Evolutionary conservation across 2,329 filamentous ascomycete genomes (phyloP).

Genomic region (Botrytis tulipae): DNA sequence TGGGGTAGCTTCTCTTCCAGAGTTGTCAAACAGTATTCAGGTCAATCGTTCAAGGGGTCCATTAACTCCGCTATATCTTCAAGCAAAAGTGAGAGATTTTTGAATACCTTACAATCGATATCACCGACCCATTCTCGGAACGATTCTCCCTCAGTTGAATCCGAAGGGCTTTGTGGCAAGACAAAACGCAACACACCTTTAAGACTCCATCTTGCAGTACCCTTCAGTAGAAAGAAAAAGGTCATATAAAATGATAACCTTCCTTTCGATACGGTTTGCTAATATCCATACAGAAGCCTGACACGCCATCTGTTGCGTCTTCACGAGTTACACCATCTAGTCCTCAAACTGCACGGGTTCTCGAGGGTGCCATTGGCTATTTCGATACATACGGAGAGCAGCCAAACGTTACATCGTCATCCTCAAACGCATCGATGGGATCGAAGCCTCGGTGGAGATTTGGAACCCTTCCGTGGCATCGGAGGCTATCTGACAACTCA

Average conservation of each 20-base stretch:
- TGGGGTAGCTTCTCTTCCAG: constrained; percentile 14
- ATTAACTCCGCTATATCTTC: constrained; percentile 1
- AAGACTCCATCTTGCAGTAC: constrained; percentile 18
- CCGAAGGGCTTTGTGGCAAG: constrained; percentile 30
- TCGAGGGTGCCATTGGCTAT: constrained; percentile 31
- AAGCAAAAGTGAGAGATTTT: constrained; percentile 8
- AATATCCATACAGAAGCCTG: constrained; percentile 4
- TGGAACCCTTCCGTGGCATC: constrained; percentile 39
- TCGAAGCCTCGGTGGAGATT: constrained; percentile 27
- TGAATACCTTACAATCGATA: constrained; percentile 21
- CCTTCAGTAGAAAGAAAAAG: constrained; percentile 20
- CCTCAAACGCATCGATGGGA: constrained; percentile 11
- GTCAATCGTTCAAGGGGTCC: neutral
- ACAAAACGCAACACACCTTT: constrained; percentile 26
- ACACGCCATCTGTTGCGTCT: constrained; percentile 1
- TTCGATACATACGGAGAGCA: constrained; percentile 21
- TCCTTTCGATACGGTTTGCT: neutral
- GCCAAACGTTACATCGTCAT: neutral
- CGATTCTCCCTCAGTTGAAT: constrained; percentile 16
- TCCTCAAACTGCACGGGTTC: constrained; percentile 26
- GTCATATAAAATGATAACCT: constrained; percentile 20
- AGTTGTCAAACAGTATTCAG: constrained; percentile 8
- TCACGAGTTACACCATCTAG: constrained; percentile 26
- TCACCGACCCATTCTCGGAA: constrained; percentile 22
- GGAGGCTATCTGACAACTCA: constrained; percentile 34